A percentile compares a stretch with the other conserved stretches of the same genome.
These are phyloP conservation scores for Nidularia pulvinata DNA, from an alignment of 768 basidiomycete genomes.

Conservation along the genomic window DNA sequence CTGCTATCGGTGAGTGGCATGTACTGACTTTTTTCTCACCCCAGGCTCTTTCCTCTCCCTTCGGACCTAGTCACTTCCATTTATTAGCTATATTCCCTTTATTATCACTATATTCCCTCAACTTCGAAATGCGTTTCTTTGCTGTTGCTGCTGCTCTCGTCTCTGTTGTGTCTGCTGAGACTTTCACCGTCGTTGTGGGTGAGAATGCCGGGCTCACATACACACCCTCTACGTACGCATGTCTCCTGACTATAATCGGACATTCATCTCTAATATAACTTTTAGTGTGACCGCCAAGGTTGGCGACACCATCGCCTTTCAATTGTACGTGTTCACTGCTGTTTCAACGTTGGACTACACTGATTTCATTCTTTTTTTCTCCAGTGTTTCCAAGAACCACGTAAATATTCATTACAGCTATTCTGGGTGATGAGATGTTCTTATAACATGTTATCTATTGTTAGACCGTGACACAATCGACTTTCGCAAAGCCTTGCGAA, in stretches of 20 bases:
- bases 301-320: slow-evolving; percentile 45
- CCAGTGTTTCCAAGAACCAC: slow-evolving; percentile 34
- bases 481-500: slow-evolving; percentile 32
- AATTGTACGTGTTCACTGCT: slow-evolving; percentile 25
- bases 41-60: slow-evolving; percentile 17
- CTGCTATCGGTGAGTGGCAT: slow-evolving; percentile 6
- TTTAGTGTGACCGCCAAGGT: slow-evolving; percentile 26
- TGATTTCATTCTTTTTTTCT: not conserved
- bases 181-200: slow-evolving; percentile 30
- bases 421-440: no score
- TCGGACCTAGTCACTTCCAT: slow-evolving; percentile 9
- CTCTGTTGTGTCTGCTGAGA: slow-evolving; percentile 22
- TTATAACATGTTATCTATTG: not conserved
- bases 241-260: not conserved
- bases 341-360: not conserved
- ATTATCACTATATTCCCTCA: not conserved
- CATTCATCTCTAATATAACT: slow-evolving; percentile 1
- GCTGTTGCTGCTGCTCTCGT: slow-evolving; percentile 18
- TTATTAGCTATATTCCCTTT: slow-evolving; percentile 3
- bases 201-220: slow-evolving; percentile 18
- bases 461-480: slow-evolving; percentile 38
- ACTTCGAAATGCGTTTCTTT: slow-evolving; percentile 16
- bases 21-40: slow-evolving; percentile 3
- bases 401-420: slow-evolving; percentile 15
- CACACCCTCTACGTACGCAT: slow-evolving; percentile 18